Percentiles rank a stretch among this genome's conserved stretches.
phyloP scores from a whole-genome alignment of 495 filamentous ascomycete species.

The Hypoxylon lienhwacheense region DNA sequence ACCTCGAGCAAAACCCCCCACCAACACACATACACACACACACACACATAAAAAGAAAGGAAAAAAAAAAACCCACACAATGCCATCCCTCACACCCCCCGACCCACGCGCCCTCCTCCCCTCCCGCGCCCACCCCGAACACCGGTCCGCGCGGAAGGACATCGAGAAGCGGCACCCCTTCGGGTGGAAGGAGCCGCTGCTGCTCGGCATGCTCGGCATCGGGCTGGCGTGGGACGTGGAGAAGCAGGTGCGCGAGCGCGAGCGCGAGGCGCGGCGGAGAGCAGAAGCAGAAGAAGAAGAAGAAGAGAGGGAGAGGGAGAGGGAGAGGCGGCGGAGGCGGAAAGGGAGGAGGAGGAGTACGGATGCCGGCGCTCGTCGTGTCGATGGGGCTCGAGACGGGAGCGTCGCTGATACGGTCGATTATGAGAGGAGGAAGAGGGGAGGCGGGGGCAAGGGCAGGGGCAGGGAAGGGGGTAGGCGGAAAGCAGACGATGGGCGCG shows the following conservation, averaged over 20 bases:
- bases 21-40: background rate
- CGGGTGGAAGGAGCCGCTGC: slow-evolving; percentile 25
- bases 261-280: slow-evolving; percentile 18
- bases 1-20: background rate
- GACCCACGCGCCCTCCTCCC: slow-evolving; percentile 27
- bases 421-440: background rate
- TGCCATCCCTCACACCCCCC: slow-evolving; percentile 10
- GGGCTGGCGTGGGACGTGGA: slow-evolving; percentile 38
- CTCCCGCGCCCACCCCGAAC: slow-evolving; percentile 39
- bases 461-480: background rate
- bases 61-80: background rate
- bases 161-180: slow-evolving; percentile 34
- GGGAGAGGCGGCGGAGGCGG: background rate
- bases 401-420: background rate
- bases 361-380: background rate
- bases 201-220: slow-evolving; percentile 33
- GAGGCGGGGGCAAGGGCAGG: background rate
- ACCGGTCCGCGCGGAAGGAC: slow-evolving; percentile 36
- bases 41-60: background rate
- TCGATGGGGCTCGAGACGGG: background rate
- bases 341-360: background rate
- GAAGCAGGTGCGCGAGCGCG: slow-evolving; percentile 34
- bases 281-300: background rate
- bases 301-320: background rate
- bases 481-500: too few relatives aligned